A percentile compares a stretch with the other conserved stretches of the same genome.
These are phyloP conservation scores for Kokia cookei DNA, from an alignment of 441 rosid species.

Conservation along the genomic window DNA sequence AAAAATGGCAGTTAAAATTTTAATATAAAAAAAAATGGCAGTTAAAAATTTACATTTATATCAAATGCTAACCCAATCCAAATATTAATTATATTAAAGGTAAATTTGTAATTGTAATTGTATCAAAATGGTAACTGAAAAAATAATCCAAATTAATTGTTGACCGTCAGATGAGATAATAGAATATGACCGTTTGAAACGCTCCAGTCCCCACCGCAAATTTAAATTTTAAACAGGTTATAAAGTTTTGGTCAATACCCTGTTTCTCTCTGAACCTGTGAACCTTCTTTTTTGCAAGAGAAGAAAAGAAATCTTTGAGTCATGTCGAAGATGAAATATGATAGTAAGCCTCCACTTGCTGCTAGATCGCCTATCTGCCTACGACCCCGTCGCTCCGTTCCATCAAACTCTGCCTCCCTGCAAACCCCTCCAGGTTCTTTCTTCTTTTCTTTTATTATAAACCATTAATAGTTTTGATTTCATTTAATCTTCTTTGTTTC, in stretches of 20 bases:
- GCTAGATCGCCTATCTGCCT: conserved; percentile 61
- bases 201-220: neutral
- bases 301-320: neutral
- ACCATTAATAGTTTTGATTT: neutral
- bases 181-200: neutral
- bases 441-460: neutral
- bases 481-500: neutral
- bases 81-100: too few relatives aligned
- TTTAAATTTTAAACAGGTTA: neutral
- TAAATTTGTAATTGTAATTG: too few relatives aligned
- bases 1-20: too few relatives aligned
- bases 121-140: too few relatives aligned
- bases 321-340: conserved; percentile 51
- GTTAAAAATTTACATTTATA: too few relatives aligned
- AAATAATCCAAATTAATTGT: neutral
- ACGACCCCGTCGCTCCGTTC: conserved; percentile 47
- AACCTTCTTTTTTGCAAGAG: neutral
- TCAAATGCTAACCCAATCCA: too few relatives aligned
- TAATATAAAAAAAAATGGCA: too few relatives aligned
- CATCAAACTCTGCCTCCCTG: conserved; percentile 26
- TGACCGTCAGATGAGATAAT: neutral
- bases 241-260: neutral
- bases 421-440: conserved; percentile 61
- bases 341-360: conserved; percentile 71
- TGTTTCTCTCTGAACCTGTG: neutral